Evolutionary conservation across 2,329 filamentous ascomycete species (phyloP).

Genomic region (Sporothrix curviconia): DNA sequence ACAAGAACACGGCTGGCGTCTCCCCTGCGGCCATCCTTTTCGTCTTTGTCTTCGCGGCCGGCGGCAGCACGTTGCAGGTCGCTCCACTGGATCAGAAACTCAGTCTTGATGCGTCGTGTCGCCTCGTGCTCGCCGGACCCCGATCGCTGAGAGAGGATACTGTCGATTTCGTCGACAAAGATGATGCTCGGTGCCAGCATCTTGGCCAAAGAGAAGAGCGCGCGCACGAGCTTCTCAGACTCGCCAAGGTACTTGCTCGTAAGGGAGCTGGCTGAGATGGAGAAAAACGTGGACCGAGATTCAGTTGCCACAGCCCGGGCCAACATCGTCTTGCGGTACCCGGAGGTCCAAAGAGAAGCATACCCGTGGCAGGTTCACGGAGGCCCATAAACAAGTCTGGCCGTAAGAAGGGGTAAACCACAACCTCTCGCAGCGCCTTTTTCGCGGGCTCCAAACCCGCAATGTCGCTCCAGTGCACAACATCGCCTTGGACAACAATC

Average conservation of each 20-base stretch:
- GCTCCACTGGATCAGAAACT: slow-evolving; percentile 97
- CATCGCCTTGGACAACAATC: slow-evolving; percentile 87
- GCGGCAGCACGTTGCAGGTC: slow-evolving; percentile 83
- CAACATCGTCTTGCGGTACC: slow-evolving; percentile 98
- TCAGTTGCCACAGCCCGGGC: slow-evolving; percentile 92
- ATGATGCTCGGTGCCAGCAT: slow-evolving; percentile 89
- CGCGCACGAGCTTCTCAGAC: slow-evolving; percentile 90
- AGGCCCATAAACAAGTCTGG: slow-evolving; percentile 95
- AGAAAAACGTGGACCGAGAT: slow-evolving; percentile 91
- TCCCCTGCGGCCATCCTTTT: slow-evolving; percentile 67
- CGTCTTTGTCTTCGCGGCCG: slow-evolving; percentile 63
- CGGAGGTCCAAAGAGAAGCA: slow-evolving; percentile 92
- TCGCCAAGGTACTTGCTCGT: slow-evolving; percentile 96
- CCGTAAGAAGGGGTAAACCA: slow-evolving; percentile 92
- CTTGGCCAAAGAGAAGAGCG: slow-evolving; percentile 85
- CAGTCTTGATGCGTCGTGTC: slow-evolving; percentile 89
- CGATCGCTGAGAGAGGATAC: slow-evolving; percentile 74
- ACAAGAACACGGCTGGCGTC: slow-evolving; percentile 87
- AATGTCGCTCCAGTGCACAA: slow-evolving; percentile 91
- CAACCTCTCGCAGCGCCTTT: slow-evolving; percentile 84
- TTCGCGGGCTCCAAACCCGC: slow-evolving; percentile 88
- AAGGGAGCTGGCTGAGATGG: slow-evolving; percentile 87
- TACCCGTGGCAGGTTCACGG: slow-evolving; percentile 86
- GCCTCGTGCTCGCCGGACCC: slow-evolving; percentile 87
- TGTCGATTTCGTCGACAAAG: slow-evolving; percentile 98